These are phyloP conservation scores for Vaucheria bursata DNA, from an alignment of 352 stramenopile genomes.

Conservation along the genomic window DNA sequence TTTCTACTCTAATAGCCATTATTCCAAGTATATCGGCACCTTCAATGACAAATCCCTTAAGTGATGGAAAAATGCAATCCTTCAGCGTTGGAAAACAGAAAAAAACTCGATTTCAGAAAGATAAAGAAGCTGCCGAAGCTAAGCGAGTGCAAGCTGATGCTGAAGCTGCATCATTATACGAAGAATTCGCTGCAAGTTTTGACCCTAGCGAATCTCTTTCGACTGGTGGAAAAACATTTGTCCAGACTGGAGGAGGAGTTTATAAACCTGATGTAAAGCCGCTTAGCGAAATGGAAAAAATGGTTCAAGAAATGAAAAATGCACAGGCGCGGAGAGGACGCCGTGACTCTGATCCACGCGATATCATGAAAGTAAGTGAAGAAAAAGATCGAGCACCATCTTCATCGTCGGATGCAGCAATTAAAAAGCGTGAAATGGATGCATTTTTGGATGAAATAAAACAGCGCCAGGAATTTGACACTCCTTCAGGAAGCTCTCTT, in stretches of 20 bases:
- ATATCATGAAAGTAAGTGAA: no score
- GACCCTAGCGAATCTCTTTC: conserved; percentile 47
- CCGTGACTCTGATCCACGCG: no score
- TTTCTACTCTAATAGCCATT: background rate
- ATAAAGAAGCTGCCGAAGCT: conserved; percentile 58
- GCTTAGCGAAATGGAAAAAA: conserved; percentile 36
- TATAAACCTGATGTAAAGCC: conserved; percentile 4
- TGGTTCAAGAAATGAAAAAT: background rate
- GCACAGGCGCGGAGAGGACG: background rate
- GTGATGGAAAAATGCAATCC: conserved; percentile 20
- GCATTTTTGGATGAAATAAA: conserved; percentile 78
- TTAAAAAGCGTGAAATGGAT: conserved; percentile 64
- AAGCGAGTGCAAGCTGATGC: conserved; percentile 70
- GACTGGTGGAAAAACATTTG: conserved; percentile 33
- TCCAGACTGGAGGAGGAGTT: conserved; percentile 13
- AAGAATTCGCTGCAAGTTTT: conserved; percentile 76
- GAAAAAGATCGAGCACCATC: conserved; percentile 20
- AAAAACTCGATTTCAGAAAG: conserved; percentile 48
- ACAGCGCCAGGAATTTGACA: conserved; percentile 47
- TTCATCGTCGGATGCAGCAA: background rate
- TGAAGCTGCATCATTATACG: conserved; percentile 72
- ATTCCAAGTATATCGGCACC: background rate
- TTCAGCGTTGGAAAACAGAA: conserved; percentile 46
- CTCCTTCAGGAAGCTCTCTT: no score
- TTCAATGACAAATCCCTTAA: background rate